Base-by-base conservation (phyloP, 2,329 filamentous ascomycete species). In the Daldinia eschscholtzii region DNA sequence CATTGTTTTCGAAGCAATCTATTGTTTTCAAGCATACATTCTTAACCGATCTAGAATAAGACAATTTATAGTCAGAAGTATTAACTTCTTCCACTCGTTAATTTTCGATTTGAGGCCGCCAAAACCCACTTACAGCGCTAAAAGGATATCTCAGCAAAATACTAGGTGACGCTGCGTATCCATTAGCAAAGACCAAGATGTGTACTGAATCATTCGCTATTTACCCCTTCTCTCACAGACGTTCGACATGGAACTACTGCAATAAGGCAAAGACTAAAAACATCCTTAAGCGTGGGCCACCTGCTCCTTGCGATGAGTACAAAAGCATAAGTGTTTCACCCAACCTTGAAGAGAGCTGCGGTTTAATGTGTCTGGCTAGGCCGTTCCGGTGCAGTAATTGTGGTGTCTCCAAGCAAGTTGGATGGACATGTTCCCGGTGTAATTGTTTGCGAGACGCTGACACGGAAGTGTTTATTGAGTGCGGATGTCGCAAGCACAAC, bases 211-310 rank as follows among this genome's bases (percentile, higher is more conserved):
- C 53, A 33, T 12, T 26, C n/a, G 68, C 72, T 4, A 52, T 66
- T 1, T 77, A 78, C 44, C 76, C 75, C 0, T 78, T 76, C 61
- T 73, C 71, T 1, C 76, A 77, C 44, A 23, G 6, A 0, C 65
- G 57, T 7, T 39, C 48, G 4, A 64, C 60, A 3, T 72, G 64
- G 68, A 62, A 65, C 9, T 65, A 72, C 23, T 78, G 76, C 66
- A 26, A 18, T n/a, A 67, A 67, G 44, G 68, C 69, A 0, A 70
- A 72, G 50, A 59, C 70, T 2, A 53, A 61, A 5, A 70, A 66
- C 6, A 30, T 75, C 0, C 30, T 72, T 5, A 61, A 13, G 44
- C 18, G 42, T 48, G 39, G 69, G 33, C 18, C 41, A 23, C 26
- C 44, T 3, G 33, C 6, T 3, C 57, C 64, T 2, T 77, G 76